phyloP scores from a whole-genome alignment of 352 stramenopile genomes.

The Phytophthora cajani region DNA sequence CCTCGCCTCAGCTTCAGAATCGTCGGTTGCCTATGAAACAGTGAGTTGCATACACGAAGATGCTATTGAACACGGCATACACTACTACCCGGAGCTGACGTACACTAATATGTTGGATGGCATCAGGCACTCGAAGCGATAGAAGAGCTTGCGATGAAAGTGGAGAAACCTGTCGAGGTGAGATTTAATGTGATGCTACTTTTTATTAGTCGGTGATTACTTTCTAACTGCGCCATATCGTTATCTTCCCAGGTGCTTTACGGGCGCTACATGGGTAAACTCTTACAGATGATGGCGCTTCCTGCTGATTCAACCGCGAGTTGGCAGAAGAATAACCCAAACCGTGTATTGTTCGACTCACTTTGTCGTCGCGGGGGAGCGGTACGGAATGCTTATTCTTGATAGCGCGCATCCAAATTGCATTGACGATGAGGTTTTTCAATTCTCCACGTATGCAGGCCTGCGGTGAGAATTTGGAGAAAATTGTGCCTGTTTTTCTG shows the following conservation, averaged over 20 bases:
- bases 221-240: neutral
- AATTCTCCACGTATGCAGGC: conserved; percentile 40
- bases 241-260: conserved; percentile 57
- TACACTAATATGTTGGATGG: conserved; percentile 8
- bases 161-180: conserved; percentile 54
- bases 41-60: conserved; percentile 27
- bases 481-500: conserved; percentile 69
- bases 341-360: conserved; percentile 78
- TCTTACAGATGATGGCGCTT: conserved; percentile 64
- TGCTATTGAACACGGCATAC: neutral
- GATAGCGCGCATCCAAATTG: neutral
- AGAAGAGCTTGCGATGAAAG: conserved; percentile 37
- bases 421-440: neutral
- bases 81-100: neutral
- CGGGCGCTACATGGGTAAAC: conserved; percentile 49
- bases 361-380: conserved; percentile 67
- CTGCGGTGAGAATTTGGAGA: conserved; percentile 61
- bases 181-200: neutral
- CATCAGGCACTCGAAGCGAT: conserved; percentile 51
- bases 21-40: conserved; percentile 59
- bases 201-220: neutral
- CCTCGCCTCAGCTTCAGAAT: conserved; percentile 59
- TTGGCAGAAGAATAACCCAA: conserved; percentile 74
- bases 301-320: conserved; percentile 38
- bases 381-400: conserved; percentile 37